Evolutionary conservation across 805 yeast species (phyloP).

Genomic region (Phaffomyces antillensis): DNA sequence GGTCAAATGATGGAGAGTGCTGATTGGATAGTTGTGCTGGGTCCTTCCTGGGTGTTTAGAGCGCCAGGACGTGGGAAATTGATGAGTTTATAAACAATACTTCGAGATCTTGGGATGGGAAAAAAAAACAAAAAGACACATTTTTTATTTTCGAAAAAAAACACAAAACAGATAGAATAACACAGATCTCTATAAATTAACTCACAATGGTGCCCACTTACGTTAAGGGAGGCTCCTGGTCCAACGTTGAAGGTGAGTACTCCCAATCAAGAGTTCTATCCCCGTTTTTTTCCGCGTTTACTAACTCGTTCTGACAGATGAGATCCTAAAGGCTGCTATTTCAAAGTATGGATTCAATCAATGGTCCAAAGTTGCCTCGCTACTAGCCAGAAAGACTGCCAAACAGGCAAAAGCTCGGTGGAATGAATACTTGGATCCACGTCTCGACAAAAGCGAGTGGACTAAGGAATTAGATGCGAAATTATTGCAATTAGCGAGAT

Average conservation of each 20-base stretch:
- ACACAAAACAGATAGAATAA: neutral
- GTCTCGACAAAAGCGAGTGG: conserved; percentile 61
- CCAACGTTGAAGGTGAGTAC: conserved; percentile 43
- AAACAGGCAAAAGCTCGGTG: conserved; percentile 90
- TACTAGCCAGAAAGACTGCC: conserved; percentile 79
- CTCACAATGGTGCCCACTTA: conserved; percentile 49
- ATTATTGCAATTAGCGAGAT: conserved; percentile 55
- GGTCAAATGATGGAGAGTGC: too few species aligned
- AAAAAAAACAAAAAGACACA: neutral
- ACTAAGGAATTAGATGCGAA: conserved; percentile 67
- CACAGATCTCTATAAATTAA: neutral
- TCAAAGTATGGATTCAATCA: conserved; percentile 90
- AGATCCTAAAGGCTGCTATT: conserved; percentile 83
- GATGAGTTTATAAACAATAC: too few species aligned
- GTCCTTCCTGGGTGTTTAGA: too few species aligned
- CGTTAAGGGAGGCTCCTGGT: conserved; percentile 88
- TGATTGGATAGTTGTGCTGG: too few species aligned
- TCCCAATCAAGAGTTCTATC: too few species aligned
- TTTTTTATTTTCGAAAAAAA: neutral
- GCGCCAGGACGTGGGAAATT: too few species aligned
- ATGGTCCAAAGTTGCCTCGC: conserved; percentile 89
- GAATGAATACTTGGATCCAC: conserved; percentile 82
- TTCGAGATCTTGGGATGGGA: too few species aligned
- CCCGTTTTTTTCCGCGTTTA: neutral
- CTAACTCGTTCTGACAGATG: conserved; percentile 39